A percentile compares a stretch with the other conserved stretches of the same genome.
phyloP scores from a whole-genome alignment of 1,284 basidiomycete species.

The Pseudomicrostroma phylloplanum region DNA sequence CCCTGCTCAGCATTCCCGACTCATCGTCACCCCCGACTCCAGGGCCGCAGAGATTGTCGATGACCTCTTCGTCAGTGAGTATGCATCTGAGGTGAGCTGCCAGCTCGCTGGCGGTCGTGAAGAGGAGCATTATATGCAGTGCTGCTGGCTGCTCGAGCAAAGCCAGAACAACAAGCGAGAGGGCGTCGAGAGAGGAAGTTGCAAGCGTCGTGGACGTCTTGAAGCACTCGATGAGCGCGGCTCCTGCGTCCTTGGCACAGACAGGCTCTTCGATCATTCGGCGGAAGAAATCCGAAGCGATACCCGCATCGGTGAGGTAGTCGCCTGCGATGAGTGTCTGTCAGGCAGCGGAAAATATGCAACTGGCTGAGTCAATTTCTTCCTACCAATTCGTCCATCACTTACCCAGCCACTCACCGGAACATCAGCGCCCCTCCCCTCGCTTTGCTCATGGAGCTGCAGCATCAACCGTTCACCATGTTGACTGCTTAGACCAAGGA shows the following conservation, averaged over 20 bases:
- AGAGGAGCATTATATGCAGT: background rate
- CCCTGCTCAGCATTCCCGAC: conserved; percentile 1
- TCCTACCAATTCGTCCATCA: too few relatives aligned
- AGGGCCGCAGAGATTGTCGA: background rate
- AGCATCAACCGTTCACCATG: background rate
- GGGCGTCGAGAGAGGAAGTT: background rate
- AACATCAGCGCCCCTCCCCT: background rate
- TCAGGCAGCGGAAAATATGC: background rate
- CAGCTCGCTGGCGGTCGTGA: background rate
- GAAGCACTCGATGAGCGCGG: background rate
- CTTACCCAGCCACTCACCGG: background rate
- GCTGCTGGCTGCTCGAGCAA: background rate
- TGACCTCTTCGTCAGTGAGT: background rate
- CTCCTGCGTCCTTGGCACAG: background rate
- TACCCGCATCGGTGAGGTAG: background rate
- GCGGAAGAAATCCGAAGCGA: background rate
- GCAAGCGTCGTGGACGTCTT: background rate
- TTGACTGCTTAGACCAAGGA: too few relatives aligned
- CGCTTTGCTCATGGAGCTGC: background rate
- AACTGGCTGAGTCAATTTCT: too few relatives aligned
- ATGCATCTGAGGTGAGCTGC: background rate
- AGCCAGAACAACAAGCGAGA: background rate
- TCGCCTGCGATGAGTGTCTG: background rate
- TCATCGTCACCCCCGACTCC: conserved; percentile 3
- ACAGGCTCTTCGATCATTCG: too few relatives aligned